phyloP scores from a whole-genome alignment of 495 filamentous ascomycete genomes.

The Ascodesmis nigricans region DNA sequence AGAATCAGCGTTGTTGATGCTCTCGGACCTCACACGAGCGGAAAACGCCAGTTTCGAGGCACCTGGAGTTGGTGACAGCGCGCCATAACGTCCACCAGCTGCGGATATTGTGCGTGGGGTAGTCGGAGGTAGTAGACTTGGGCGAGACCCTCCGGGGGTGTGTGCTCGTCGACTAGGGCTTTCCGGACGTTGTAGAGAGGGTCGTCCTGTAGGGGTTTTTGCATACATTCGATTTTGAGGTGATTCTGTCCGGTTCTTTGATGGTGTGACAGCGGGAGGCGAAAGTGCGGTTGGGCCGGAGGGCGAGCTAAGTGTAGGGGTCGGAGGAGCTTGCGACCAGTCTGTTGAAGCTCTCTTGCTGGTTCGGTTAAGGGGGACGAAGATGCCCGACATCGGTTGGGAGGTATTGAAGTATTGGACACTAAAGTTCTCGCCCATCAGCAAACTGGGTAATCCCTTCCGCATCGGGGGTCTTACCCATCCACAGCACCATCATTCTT shows the following conservation, averaged over 20 bases:
- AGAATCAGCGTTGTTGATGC: conserved; percentile 21
- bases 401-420: conserved; percentile 66
- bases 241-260: conserved; percentile 17
- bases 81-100: conserved; percentile 20
- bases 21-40: conserved; percentile 31
- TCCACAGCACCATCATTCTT: conserved; percentile 97
- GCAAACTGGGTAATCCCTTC: too few species aligned
- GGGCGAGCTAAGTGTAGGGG: conserved; percentile 28
- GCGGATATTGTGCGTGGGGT: conserved; percentile 24
- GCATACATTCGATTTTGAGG: conserved; percentile 26
- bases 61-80: conserved; percentile 40
- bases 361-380: conserved; percentile 73
- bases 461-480: conserved; percentile 35
- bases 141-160: conserved; percentile 13
- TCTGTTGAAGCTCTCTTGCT: conserved; percentile 42
- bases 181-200: conserved; percentile 40
- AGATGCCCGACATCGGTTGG: conserved; percentile 66
- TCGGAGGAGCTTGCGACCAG: conserved; percentile 40
- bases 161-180: conserved; percentile 15
- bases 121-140: conserved; percentile 13
- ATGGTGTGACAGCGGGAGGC: conserved; percentile 11
- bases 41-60: conserved; percentile 33
- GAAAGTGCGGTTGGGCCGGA: conserved; percentile 7
- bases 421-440: too few species aligned
- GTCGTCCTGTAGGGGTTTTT: conserved; percentile 59